phyloP scores from a whole-genome alignment of 192 early-diverging fungal genomes.

The Coemansia sp. region DNA sequence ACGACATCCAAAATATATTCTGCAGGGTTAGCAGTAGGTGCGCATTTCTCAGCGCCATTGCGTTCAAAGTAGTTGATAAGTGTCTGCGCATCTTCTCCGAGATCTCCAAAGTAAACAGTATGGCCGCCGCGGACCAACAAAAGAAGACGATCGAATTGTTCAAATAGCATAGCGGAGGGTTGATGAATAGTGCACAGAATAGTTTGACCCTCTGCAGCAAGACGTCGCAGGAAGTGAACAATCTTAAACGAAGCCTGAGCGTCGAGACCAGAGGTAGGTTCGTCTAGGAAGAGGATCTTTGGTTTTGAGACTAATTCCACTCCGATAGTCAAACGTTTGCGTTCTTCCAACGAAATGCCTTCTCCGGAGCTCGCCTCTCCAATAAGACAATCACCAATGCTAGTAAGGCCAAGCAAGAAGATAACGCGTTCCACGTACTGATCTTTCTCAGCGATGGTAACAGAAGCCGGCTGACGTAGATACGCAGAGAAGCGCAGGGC shows the following conservation, averaged over 20 bases:
- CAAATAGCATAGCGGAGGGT: conserved; percentile 81
- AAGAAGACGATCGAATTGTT: conserved; percentile 81
- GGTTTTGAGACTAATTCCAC: conserved; percentile 80
- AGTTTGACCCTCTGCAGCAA: conserved; percentile 66
- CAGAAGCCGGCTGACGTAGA: conserved; percentile 66
- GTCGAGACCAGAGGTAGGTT: conserved; percentile 84
- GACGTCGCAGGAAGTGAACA: conserved; percentile 67
- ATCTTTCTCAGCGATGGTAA: conserved; percentile 65
- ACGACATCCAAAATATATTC: conserved; percentile 86
- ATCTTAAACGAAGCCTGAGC: conserved; percentile 76
- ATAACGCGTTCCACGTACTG: conserved; percentile 76
- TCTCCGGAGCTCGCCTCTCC: conserved; percentile 68
- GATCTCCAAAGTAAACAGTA: conserved; percentile 79
- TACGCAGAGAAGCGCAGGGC: conserved; percentile 62
- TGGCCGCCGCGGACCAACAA: conserved; percentile 76
- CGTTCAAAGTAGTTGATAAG: conserved; percentile 74
- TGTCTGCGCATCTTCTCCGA: conserved; percentile 63
- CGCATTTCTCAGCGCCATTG: conserved; percentile 68
- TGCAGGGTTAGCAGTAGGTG: conserved; percentile 70
- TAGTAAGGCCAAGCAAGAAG: conserved; percentile 69
- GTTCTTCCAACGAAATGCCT: conserved; percentile 86
- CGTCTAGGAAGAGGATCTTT: conserved; percentile 83
- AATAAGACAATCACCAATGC: conserved; percentile 69
- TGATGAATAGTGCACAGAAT: conserved; percentile 86
- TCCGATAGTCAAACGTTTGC: conserved; percentile 83